These are phyloP conservation scores for Miscanthus lutarioriparius DNA, from an alignment of 176 grass and related monocot species.

Conservation along the genomic window DNA sequence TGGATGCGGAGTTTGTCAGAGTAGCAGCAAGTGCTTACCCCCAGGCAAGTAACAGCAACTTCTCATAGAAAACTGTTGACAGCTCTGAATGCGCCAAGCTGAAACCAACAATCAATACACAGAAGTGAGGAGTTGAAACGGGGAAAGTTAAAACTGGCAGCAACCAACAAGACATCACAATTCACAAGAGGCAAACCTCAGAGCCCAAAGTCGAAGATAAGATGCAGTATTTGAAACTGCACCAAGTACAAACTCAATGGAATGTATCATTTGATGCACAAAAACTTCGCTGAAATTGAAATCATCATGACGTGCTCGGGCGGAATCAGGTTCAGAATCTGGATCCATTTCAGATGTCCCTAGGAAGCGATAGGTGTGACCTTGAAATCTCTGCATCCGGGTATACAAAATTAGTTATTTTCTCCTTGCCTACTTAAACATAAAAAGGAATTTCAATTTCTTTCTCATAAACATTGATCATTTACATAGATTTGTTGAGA, in stretches of 20 bases:
- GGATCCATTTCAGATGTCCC: conserved; percentile 87
- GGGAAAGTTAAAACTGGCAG: conserved; percentile 8
- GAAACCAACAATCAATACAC: conserved; percentile 44
- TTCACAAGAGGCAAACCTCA: conserved; percentile 63
- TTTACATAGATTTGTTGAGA: neutral
- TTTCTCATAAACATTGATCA: conserved; percentile 5
- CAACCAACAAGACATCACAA: conserved; percentile 7
- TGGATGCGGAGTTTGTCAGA: neutral
- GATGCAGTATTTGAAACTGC: conserved; percentile 99
- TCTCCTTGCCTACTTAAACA: conserved; percentile 8
- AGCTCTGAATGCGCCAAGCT: conserved; percentile 98
- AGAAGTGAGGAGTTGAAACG: conserved; percentile 33
- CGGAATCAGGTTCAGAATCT: conserved; percentile 97
- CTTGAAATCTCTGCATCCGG: conserved; percentile 91
- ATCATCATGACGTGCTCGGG: conserved; percentile 77
- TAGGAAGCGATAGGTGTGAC: conserved; percentile 89
- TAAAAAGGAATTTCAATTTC: neutral
- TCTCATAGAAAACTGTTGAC: conserved; percentile 99
- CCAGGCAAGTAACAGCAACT: conserved; percentile 92
- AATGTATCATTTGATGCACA: conserved; percentile 99
- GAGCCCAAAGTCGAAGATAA: conserved; percentile 98
- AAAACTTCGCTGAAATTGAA: conserved; percentile 99
- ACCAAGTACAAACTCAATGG: conserved; percentile 98
- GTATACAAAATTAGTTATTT: conserved; percentile 11
- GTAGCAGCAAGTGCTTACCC: conserved; percentile 50